Evolutionary conservation across 192 early-diverging fungal genomes (phyloP).

Genomic region (Dimargaris cristalligena): DNA sequence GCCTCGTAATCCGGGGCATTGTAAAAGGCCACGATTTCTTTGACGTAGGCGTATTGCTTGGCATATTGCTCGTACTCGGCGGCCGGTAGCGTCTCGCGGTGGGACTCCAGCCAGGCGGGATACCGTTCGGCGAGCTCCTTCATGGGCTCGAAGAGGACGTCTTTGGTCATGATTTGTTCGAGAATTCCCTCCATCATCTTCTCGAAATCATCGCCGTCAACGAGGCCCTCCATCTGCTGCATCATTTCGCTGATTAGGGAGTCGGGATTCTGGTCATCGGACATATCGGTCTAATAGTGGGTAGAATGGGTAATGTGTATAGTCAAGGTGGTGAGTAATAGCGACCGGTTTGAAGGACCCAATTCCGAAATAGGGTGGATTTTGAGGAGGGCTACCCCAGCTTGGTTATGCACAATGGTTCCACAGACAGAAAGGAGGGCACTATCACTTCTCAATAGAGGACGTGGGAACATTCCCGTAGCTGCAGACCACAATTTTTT

Average conservation of each 20-base stretch:
- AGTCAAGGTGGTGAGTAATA: neutral
- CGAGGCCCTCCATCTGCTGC: conserved; percentile 67
- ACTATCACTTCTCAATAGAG: too few relatives aligned
- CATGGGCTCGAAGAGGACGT: conserved; percentile 90
- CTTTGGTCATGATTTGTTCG: conserved; percentile 82
- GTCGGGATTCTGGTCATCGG: conserved; percentile 27
- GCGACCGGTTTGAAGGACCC: too few relatives aligned
- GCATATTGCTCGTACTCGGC: conserved; percentile 62
- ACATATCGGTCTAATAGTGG: too few relatives aligned
- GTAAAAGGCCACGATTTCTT: conserved; percentile 69
- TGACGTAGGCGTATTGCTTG: conserved; percentile 59
- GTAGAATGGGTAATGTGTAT: neutral
- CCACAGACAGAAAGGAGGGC: neutral
- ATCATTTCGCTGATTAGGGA: conserved; percentile 53
- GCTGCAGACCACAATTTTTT: too few relatives aligned
- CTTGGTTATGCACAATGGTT: neutral
- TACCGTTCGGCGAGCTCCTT: conserved; percentile 79
- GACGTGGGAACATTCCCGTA: too few relatives aligned
- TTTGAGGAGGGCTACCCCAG: too few relatives aligned
- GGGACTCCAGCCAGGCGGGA: conserved; percentile 69
- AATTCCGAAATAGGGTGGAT: too few relatives aligned
- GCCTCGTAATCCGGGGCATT: conserved; percentile 52
- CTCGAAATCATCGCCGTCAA: conserved; percentile 64
- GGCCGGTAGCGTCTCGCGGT: conserved; percentile 47
- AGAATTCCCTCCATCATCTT: conserved; percentile 77